Percentiles rank a stretch among this genome's conserved stretches.
Evolutionary conservation across 2,329 filamentous ascomycete genomes (phyloP).

Genomic region (Pezicula neosporulosa): DNA sequence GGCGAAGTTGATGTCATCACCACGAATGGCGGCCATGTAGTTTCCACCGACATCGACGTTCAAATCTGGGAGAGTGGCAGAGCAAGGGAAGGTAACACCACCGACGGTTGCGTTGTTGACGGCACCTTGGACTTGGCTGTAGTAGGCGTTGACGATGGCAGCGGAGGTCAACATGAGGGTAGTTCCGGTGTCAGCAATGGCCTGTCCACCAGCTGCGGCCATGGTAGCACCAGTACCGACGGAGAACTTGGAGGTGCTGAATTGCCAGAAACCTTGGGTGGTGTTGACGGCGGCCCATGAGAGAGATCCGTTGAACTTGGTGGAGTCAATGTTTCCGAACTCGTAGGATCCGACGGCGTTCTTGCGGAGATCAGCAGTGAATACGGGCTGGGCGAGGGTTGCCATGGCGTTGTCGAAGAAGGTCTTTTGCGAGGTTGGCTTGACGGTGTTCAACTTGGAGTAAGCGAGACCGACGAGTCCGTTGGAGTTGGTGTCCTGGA

Average conservation of each 20-base stretch:
- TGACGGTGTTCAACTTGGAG: slow-evolving; percentile 30
- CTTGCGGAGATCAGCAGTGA: slow-evolving; percentile 52
- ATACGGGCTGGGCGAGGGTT: slow-evolving; percentile 48
- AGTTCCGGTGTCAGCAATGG: slow-evolving; percentile 42
- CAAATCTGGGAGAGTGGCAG: slow-evolving; percentile 30
- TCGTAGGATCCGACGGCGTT: slow-evolving; percentile 45
- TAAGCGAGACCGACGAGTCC: slow-evolving; percentile 61
- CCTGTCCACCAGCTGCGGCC: slow-evolving; percentile 50
- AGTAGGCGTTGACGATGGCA: slow-evolving; percentile 36
- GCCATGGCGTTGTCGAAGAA: slow-evolving; percentile 30
- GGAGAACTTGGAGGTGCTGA: slow-evolving; percentile 45
- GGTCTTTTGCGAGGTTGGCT: slow-evolving; percentile 29
- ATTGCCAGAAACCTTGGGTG: slow-evolving; percentile 52
- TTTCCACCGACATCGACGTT: slow-evolving; percentile 33
- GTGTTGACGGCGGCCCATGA: slow-evolving; percentile 46
- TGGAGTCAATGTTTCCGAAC: slow-evolving; percentile 52
- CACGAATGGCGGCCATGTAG: slow-evolving; percentile 42
- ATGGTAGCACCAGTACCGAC: slow-evolving; percentile 50
- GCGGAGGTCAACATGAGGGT: slow-evolving; percentile 35
- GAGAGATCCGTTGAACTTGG: slow-evolving; percentile 51
- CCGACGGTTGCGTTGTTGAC: slow-evolving; percentile 30
- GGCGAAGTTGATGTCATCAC: slow-evolving; percentile 48
- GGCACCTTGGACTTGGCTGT: slow-evolving; percentile 32
- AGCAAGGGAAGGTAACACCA: slow-evolving; percentile 35
- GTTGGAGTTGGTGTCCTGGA: slow-evolving; percentile 38